These are phyloP conservation scores for Zoysia japonica DNA, from an alignment of 176 grass and related monocot species.

Conservation along the genomic window DNA sequence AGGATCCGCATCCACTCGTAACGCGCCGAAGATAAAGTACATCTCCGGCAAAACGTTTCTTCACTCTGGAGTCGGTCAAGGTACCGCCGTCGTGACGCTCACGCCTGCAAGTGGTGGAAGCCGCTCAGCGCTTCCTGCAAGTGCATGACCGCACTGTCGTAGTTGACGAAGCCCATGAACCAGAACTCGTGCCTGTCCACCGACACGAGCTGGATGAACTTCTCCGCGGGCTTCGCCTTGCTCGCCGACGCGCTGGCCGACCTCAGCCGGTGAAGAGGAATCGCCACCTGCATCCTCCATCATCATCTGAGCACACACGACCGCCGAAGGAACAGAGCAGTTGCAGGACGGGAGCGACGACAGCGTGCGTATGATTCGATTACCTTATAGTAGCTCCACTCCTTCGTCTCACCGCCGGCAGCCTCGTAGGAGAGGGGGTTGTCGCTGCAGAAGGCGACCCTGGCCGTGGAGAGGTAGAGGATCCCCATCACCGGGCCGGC, in stretches of 20 bases:
- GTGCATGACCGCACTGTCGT: conserved; percentile 65
- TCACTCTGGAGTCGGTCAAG: too few relatives aligned
- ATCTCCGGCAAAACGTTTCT: too few relatives aligned
- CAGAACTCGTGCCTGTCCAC: conserved; percentile 79
- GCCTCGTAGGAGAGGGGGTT: conserved; percentile 58
- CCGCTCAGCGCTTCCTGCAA: conserved; percentile 54
- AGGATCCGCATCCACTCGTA: background rate
- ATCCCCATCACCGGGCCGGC: conserved; percentile 76
- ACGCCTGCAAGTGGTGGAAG: conserved; percentile 25
- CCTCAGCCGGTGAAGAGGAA: conserved; percentile 73
- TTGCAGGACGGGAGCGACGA: background rate
- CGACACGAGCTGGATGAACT: conserved; percentile 82
- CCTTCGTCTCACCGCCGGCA: conserved; percentile 37
- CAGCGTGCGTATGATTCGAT: background rate
- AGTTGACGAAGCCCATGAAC: conserved; percentile 82
- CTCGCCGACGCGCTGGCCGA: conserved; percentile 58
- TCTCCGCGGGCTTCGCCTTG: conserved; percentile 64
- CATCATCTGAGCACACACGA: background rate
- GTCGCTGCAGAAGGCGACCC: conserved; percentile 91
- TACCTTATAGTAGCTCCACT: conserved; percentile 93
- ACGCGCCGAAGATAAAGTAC: too few relatives aligned
- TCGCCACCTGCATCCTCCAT: conserved; percentile 46
- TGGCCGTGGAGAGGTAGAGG: conserved; percentile 75
- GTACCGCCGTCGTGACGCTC: background rate
- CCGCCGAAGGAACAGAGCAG: too few relatives aligned